A percentile compares a stretch with the other conserved stretches of the same genome.
Evolutionary conservation across 208 protist genomes (phyloP).

Genomic region (Herpetomonas muscarum): DNA sequence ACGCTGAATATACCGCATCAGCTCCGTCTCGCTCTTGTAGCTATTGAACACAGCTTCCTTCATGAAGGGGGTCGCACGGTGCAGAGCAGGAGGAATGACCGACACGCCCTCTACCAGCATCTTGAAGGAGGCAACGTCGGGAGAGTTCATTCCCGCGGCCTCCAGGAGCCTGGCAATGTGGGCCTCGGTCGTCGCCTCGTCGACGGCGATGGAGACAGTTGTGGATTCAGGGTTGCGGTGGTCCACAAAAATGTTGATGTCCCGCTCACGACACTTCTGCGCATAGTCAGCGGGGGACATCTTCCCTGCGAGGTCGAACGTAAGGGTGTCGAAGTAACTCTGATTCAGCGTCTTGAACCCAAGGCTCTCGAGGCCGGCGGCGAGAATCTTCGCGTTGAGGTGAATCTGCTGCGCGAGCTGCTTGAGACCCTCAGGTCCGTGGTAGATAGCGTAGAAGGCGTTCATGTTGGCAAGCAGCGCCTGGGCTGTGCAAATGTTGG

Average conservation of each 20-base stretch:
- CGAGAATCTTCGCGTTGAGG: constrained; percentile 67
- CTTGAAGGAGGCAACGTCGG: constrained; percentile 37
- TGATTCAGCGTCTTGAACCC: constrained; percentile 54
- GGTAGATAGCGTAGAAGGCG: constrained; percentile 97
- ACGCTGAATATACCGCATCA: constrained; percentile 96
- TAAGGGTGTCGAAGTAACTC: constrained; percentile 92
- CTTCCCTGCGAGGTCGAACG: constrained; percentile 38
- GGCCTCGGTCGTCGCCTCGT: constrained; percentile 89
- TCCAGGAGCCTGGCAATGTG: constrained; percentile 83
- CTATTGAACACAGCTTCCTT: constrained; percentile 94
- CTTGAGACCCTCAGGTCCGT: constrained; percentile 94
- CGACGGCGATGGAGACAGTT: constrained; percentile 86
- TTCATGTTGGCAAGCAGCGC: constrained; percentile 96
- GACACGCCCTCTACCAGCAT: constrained; percentile 38
- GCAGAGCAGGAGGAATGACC: constrained; percentile 39
- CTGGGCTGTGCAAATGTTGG: constrained; percentile 98
- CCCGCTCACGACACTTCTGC: constrained; percentile 56
- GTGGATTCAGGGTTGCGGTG: constrained; percentile 9
- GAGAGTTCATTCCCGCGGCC: constrained; percentile 55
- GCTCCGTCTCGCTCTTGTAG: constrained; percentile 94
- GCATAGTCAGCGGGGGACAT: constrained; percentile 52
- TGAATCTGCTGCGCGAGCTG: constrained; percentile 92
- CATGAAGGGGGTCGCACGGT: constrained; percentile 83
- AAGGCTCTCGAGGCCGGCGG: constrained; percentile 76
- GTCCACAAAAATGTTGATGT: constrained; percentile 91